Base-by-base conservation (phyloP, 2,329 filamentous ascomycete species). In the Xylaria sp. region DNA sequence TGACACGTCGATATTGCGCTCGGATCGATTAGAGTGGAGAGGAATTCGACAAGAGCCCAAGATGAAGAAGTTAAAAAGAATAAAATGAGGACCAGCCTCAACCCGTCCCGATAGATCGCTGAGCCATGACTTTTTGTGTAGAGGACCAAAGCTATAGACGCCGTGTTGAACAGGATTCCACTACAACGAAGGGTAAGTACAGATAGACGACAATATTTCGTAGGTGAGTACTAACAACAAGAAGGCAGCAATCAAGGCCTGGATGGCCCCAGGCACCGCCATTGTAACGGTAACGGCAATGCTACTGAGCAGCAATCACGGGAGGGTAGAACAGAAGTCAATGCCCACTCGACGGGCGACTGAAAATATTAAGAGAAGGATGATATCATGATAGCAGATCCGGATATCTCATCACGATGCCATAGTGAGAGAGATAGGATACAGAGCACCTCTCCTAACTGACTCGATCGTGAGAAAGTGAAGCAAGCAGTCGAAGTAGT, bases 51-150 rank as follows among this genome's bases (percentile, higher is more conserved):
- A 48, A 85, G 78, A 55, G 86, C 86, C 87, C 87, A 90, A 58
- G 87, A 79, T 71, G 83, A 82, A 35, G 85, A 81, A 66, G 83
- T 81, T 29, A 82, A 69, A 74, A 88, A 82, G 76, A 88, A 88
- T 72, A 81, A 78, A 75, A 84, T 79, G 86, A 89, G 87, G 86
- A 84, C 86, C 86, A 89, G 87, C 87, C 87, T 88, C 86, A 84
- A 83, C 81, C 86, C 85, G 80, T 88, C 85, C 78, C 84, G 83
- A 76, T 86, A 82, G 68, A 87, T 78, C 48, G 83, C 78, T 68
- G 81, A 82, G 75, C 83, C 81, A 81, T 86, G 81, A 72, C 83
- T 82, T 75, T 80, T 84, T 71, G 80, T 72, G 69, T 82, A 80
- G 69, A 82, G 79, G 73, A 85, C 80, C 77, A 85, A 79, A 71